Base-by-base conservation (phyloP, 2,329 filamentous ascomycete genomes). In the Proliferodiscus dingleyae region DNA sequence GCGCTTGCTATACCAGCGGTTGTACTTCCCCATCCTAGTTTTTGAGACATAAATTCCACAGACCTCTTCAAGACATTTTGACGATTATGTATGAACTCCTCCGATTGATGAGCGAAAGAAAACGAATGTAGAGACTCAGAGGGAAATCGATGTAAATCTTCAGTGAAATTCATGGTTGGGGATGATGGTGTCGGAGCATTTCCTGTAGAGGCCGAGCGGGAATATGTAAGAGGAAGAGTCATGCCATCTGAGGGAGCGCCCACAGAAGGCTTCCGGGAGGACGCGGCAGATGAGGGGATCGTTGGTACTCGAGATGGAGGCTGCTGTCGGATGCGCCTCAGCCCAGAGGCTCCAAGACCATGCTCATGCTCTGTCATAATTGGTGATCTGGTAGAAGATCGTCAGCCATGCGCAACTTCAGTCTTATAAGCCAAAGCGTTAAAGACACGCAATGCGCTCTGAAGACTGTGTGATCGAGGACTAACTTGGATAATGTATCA, bases 101-200 rank as follows among this genome's bases (percentile, higher is more conserved):
- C 90, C 3, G 90, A 91, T 67, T 95, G 90, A 57, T 95, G 88
- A 32, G 93, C 89, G 66, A 98, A 98, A 10, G 91, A 97, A 70
- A 98, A 98, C 2, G 93, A 98, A 67, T 98, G 93, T 37, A 98
- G 72, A 5, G 93, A 98, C 64, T 98, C 93, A 57, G 88, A 89
- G 1, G 93, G 91, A 64, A 98, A 98, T 41, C 90, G 84, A 37
- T 83, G 84, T 37, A 98, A 78, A 63, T 98, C 93, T 71, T 97
- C 93, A 60, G 81, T 78, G 62, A 89, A 89, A 51, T 79, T 71
- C 33, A 86, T 60, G 5, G 70, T 79, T 19, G 89, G 88, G 18
- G 89, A 89, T 16, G 75, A 72, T 19, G 84, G 82, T 5, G 75
- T 82, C n/a, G 81, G 72, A 28, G 57, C 41, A 30, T 60, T 44